A percentile compares a stretch with the other conserved stretches of the same genome.
These are phyloP conservation scores for Fusarium xylarioides DNA, from an alignment of 2,329 filamentous ascomycete genomes.

Conservation along the genomic window DNA sequence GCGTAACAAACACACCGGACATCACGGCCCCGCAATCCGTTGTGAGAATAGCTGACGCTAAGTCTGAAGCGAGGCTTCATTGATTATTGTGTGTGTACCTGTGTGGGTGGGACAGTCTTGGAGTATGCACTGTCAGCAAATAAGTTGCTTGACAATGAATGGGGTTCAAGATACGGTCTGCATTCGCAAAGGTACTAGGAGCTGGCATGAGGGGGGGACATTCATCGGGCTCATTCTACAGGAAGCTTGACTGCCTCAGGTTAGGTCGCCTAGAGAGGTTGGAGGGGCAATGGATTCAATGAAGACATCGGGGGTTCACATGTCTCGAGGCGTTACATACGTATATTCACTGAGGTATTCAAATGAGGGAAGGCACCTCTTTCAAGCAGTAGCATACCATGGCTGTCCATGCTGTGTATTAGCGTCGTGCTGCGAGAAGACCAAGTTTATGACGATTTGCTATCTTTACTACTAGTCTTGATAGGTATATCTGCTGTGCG, in stretches of 20 bases:
- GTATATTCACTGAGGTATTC: background rate
- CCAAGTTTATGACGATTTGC: background rate
- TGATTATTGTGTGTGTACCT: constrained; percentile 9
- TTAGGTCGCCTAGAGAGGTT: background rate
- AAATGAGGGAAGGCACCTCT: background rate
- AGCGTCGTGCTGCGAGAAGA: background rate
- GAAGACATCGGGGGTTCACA: background rate
- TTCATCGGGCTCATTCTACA: background rate
- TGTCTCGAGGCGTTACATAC: background rate
- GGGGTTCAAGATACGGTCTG: constrained; percentile 19
- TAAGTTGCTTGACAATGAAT: constrained; percentile 21
- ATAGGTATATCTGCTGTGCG: background rate
- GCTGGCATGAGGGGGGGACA: constrained; percentile 5
- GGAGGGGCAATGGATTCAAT: constrained; percentile 4
- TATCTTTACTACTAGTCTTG: background rate
- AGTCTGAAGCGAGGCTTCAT: constrained; percentile 19
- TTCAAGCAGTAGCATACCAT: background rate
- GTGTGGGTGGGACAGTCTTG: background rate
- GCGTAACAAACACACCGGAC: constrained; percentile 8
- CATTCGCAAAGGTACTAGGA: background rate
- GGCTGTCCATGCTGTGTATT: background rate
- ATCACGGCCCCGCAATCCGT: constrained; percentile 34
- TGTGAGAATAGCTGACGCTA: constrained; percentile 17
- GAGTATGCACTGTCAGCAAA: background rate
- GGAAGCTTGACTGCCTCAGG: background rate